Base-by-base conservation (phyloP, 306 rosid genomes). In the Vigna reflexopilosa region DNA sequence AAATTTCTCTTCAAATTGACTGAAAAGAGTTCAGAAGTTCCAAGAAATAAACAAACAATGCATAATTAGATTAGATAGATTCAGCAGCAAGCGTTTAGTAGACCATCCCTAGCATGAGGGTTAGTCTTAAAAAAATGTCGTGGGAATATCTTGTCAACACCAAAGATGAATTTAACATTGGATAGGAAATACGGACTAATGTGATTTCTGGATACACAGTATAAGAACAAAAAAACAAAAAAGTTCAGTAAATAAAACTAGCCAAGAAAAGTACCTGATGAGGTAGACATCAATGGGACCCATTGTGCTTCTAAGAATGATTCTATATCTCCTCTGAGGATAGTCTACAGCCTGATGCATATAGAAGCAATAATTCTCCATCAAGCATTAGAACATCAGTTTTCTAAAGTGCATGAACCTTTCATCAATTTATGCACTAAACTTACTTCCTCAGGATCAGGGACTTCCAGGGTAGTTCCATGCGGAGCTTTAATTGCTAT, bases 221-320 rank as follows among this genome's bases (percentile, higher is more conserved):
- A 67, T 32, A 19, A 24, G 51, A 32, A 5, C 48, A 48, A 45
- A 59, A 36, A n/a, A 34, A 34, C 38, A 16, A 28, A 12, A 22
- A 67, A 0, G 12, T 30, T 16, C 47, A n/a, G 55, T 48, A 79
- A 58, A 78, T n/a, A 80, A 34, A 30, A 30, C 34, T 75, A 45
- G 70, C 70, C 47, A 73, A 70, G 81, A 75, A 71, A 85, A 64
- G 64, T 84, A 95, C 99, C 99, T 96, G 87, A 96, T 92, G 80
- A 96, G 98, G 83, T 96, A 96, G 78, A 96, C 97, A 83, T 96
- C 99, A 74, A 96, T 91, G 38, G 99, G 98, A 48, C 99, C 99
- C 99, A 96, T 96, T 63, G 99, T 87, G 88, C 99, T 96, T 89
- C 99, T 90, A 58, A 96, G 96, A 81, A 96, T 91, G 77, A 93